Evolutionary conservation across 768 basidiomycete genomes (phyloP).

Genomic region (Tremella fuciformis): DNA sequence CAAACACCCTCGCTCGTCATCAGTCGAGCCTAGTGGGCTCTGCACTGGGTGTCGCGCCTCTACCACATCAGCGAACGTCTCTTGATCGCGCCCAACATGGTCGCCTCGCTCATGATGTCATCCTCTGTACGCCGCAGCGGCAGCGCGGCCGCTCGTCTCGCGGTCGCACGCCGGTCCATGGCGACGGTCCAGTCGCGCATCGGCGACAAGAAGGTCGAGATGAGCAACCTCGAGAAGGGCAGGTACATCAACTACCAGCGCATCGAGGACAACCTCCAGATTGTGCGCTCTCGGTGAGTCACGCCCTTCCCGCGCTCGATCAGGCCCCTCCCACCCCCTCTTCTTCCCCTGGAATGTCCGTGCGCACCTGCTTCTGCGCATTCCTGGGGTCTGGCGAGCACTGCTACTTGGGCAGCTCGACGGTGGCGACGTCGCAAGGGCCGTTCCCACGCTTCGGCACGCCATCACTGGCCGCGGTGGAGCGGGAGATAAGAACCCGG

Average conservation of each 20-base stretch:
- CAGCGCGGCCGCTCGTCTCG: slow-evolving; percentile 22
- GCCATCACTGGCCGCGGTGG: slow-evolving; percentile 8
- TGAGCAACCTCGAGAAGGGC: slow-evolving; percentile 53
- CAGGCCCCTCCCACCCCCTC: too few relatives aligned
- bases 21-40: too few relatives aligned
- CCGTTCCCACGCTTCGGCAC: slow-evolving; percentile 69
- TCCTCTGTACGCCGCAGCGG: slow-evolving; percentile 29
- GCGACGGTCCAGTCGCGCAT: slow-evolving; percentile 43
- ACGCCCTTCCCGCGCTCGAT: not conserved
- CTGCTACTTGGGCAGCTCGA: too few relatives aligned
- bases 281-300: slow-evolving; percentile 77
- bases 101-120: slow-evolving; percentile 24
- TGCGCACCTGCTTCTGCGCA: too few relatives aligned
- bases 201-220: slow-evolving; percentile 54
- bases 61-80: too few relatives aligned
- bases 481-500: not conserved
- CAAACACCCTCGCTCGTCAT: not conserved
- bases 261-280: slow-evolving; percentile 92
- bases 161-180: slow-evolving; percentile 35
- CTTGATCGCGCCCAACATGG: slow-evolving; percentile 19
- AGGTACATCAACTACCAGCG: slow-evolving; percentile 59
- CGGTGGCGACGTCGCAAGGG: not conserved
- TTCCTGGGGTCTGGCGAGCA: too few relatives aligned
- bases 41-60: too few relatives aligned
- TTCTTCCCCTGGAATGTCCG: too few relatives aligned